These are phyloP conservation scores for Linnemannia exigua DNA, from an alignment of 192 early-diverging fungal genomes.

Conservation along the genomic window DNA sequence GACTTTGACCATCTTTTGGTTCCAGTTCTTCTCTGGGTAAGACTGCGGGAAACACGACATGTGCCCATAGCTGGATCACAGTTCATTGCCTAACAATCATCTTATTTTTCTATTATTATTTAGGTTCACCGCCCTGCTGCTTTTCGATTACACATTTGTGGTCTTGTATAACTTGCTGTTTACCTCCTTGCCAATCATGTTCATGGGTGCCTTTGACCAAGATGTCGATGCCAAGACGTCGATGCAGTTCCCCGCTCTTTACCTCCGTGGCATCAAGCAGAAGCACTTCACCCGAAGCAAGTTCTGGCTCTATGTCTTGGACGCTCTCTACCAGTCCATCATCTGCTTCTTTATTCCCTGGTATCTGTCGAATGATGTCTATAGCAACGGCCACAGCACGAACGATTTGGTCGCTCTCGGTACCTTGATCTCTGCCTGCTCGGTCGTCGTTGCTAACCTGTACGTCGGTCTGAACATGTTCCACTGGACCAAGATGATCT, in stretches of 20 bases:
- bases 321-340: slow-evolving; percentile 80
- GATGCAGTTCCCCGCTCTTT: slow-evolving; percentile 83
- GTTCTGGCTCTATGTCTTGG: slow-evolving; percentile 83
- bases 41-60: background rate
- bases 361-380: slow-evolving; percentile 62
- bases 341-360: slow-evolving; percentile 78
- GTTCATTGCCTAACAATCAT: background rate
- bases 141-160: slow-evolving; percentile 92
- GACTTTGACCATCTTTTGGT: slow-evolving; percentile 92
- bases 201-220: slow-evolving; percentile 86
- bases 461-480: slow-evolving; percentile 82
- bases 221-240: slow-evolving; percentile 79
- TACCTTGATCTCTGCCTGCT: slow-evolving; percentile 78
- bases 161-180: slow-evolving; percentile 91
- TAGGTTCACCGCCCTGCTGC: slow-evolving; percentile 81
- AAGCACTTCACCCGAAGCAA: slow-evolving; percentile 79
- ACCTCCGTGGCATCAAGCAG: slow-evolving; percentile 79
- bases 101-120: background rate
- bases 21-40: slow-evolving; percentile 87
- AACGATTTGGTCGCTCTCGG: slow-evolving; percentile 80
- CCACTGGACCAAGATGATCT: slow-evolving; percentile 82
- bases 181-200: slow-evolving; percentile 86
- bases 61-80: background rate
- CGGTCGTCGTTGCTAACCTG: slow-evolving; percentile 82
- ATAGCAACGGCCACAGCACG: slow-evolving; percentile 59